phyloP scores from a whole-genome alignment of 2,329 filamentous ascomycete species.

The Colletotrichum sp. region DNA sequence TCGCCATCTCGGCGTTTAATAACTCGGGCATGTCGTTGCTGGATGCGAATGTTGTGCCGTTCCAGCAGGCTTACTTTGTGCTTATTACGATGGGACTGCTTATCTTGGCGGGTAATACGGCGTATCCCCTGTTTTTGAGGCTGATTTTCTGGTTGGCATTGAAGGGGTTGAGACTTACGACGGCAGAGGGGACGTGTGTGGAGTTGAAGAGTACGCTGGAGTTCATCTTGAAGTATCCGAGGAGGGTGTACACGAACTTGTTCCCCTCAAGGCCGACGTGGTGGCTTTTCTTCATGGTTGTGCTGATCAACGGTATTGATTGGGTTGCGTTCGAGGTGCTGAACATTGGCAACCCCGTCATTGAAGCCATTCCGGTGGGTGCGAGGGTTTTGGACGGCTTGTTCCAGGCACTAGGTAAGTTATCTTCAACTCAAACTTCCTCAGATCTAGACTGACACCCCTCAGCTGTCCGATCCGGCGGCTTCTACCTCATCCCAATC shows the following conservation, averaged over 20 bases:
- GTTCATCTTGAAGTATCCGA: conserved; percentile 61
- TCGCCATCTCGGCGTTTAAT: conserved; percentile 72
- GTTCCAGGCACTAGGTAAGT: conserved; percentile 64
- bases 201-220: conserved; percentile 54
- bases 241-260: conserved; percentile 66
- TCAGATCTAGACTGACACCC: background rate
- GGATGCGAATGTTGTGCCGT: conserved; percentile 69
- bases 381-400: conserved; percentile 67
- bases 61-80: conserved; percentile 57
- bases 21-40: conserved; percentile 74
- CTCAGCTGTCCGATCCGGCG: conserved; percentile 65
- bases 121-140: conserved; percentile 68
- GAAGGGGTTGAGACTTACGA: conserved; percentile 43
- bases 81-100: conserved; percentile 60
- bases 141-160: conserved; percentile 61
- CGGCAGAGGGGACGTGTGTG: conserved; percentile 36
- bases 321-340: conserved; percentile 71
- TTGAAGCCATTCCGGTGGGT: conserved; percentile 55
- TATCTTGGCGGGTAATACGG: conserved; percentile 70
- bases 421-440: background rate
- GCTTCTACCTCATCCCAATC: conserved; percentile 70
- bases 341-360: conserved; percentile 64
- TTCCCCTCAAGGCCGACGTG: conserved; percentile 70
- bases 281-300: conserved; percentile 67
- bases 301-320: conserved; percentile 65